Conservation (phyloP, 2,329 filamentous ascomycete genomes). For the Helotiales sp. region DNA sequence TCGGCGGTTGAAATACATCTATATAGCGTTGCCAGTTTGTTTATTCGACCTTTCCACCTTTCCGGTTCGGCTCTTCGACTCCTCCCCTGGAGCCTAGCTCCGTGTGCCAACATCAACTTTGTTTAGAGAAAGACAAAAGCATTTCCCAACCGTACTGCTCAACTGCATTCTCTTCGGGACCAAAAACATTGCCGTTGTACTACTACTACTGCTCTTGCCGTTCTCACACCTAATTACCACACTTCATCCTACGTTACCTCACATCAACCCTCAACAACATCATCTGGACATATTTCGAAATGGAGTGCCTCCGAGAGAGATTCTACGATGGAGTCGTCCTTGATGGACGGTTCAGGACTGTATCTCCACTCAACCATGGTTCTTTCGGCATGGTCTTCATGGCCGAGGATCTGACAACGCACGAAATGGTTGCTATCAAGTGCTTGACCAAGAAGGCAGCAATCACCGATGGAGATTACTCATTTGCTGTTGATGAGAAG, state of each 20-base stretch:
- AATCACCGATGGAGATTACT: conserved; percentile 55
- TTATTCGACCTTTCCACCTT: conserved; percentile 37
- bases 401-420: conserved; percentile 78
- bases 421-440: conserved; percentile 89
- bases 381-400: conserved; percentile 99
- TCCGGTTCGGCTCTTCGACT: conserved; percentile 32
- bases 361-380: conserved; percentile 95
- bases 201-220: conserved; percentile 35
- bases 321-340: conserved; percentile 82
- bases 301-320: conserved; percentile 87
- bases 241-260: conserved; percentile 6
- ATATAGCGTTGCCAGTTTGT: conserved; percentile 46
- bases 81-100: conserved; percentile 37
- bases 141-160: conserved; percentile 40
- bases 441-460: conserved; percentile 85
- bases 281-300: conserved; percentile 42
- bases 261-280: conserved; percentile 21
- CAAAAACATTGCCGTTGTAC: conserved; percentile 43
- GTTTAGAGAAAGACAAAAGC: conserved; percentile 46
- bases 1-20: conserved; percentile 43
- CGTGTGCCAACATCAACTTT: conserved; percentile 42
- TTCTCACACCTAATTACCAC: conserved; percentile 34
- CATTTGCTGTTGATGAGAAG: conserved; percentile 78
- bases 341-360: conserved; percentile 86
- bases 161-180: conserved; percentile 33